A percentile compares a stretch with the other conserved stretches of the same genome.
Conservation (phyloP, 805 yeast genomes). For the Wickerhamiella dianesei region DNA sequence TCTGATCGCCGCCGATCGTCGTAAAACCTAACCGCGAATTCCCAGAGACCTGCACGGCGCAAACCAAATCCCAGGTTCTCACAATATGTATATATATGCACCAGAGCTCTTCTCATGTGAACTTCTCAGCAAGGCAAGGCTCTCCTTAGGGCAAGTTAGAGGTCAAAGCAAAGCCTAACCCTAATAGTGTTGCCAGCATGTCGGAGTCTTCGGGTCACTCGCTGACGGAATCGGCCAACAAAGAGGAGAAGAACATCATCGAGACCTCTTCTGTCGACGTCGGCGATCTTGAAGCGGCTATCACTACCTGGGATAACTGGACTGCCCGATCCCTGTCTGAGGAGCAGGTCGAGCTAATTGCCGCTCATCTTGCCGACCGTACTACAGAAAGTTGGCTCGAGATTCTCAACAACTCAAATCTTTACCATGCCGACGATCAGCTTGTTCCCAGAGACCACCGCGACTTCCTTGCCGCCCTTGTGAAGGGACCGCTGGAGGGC, state of each 20-base stretch:
- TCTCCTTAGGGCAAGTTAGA: too few species aligned
- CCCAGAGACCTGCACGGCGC: too few species aligned
- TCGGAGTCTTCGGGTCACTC: neutral
- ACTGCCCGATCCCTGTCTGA: constrained; percentile 1
- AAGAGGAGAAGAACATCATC: neutral
- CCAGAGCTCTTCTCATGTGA: too few species aligned
- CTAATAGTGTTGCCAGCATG: too few species aligned
- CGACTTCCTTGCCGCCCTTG: constrained; percentile 24
- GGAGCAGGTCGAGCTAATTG: constrained; percentile 10
- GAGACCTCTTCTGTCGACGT: neutral
- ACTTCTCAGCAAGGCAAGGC: too few species aligned
- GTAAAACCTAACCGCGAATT: neutral
- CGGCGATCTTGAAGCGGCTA: neutral
- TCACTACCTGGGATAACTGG: neutral
- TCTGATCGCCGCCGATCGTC: neutral
- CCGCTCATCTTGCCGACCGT: constrained; percentile 18
- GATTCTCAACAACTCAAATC: constrained; percentile 30
- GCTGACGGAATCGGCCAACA: neutral
- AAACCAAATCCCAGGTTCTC: too few species aligned
- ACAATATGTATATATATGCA: too few species aligned
- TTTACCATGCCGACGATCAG: constrained; percentile 34
- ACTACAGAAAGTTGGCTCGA: constrained; percentile 29
- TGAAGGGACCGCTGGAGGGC: constrained; percentile 11
- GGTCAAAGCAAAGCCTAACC: too few species aligned
- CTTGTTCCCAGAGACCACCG: constrained; percentile 32